phyloP scores from a whole-genome alignment of 805 yeast genomes.

The Starmerella potacharoeniae region DNA sequence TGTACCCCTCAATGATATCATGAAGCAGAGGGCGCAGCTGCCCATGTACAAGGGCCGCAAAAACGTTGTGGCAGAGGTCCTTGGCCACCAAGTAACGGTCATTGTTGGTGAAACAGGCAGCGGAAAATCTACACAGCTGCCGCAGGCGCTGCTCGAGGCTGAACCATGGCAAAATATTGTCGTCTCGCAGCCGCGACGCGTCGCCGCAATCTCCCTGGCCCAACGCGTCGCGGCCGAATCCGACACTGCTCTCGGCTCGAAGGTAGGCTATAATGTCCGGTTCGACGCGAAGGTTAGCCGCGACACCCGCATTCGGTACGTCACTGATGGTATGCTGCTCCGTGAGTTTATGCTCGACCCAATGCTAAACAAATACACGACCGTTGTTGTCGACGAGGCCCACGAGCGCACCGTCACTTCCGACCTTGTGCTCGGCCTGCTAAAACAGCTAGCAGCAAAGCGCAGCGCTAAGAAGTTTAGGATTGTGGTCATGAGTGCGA shows the following conservation, averaged over 20 bases:
- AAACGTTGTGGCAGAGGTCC: conserved; percentile 45
- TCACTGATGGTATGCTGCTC: conserved; percentile 95
- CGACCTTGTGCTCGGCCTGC: conserved; percentile 78
- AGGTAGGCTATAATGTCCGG: conserved; percentile 87
- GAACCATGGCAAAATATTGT: conserved; percentile 49
- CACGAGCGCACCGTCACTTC: conserved; percentile 93
- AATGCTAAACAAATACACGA: conserved; percentile 50
- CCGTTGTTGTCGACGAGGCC: conserved; percentile 87
- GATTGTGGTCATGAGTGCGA: conserved; percentile 89
- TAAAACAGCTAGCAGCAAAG: conserved; percentile 51
- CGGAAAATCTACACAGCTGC: conserved; percentile 94
- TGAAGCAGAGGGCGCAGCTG: conserved; percentile 27
- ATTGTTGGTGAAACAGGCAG: conserved; percentile 96
- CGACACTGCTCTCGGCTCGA: conserved; percentile 64
- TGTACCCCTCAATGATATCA: neutral
- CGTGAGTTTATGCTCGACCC: conserved; percentile 79
- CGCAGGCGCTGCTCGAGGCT: conserved; percentile 61
- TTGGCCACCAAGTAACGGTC: conserved; percentile 54
- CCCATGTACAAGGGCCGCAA: conserved; percentile 70
- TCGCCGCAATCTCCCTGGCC: conserved; percentile 91
- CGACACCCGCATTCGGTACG: conserved; percentile 62
- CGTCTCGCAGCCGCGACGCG: conserved; percentile 94
- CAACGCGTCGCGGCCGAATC: conserved; percentile 82
- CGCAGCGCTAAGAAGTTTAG: conserved; percentile 45
- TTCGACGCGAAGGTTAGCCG: conserved; percentile 60